Evolutionary conservation across 768 basidiomycete species (phyloP).

Genomic region (Amanita inopinata): DNA sequence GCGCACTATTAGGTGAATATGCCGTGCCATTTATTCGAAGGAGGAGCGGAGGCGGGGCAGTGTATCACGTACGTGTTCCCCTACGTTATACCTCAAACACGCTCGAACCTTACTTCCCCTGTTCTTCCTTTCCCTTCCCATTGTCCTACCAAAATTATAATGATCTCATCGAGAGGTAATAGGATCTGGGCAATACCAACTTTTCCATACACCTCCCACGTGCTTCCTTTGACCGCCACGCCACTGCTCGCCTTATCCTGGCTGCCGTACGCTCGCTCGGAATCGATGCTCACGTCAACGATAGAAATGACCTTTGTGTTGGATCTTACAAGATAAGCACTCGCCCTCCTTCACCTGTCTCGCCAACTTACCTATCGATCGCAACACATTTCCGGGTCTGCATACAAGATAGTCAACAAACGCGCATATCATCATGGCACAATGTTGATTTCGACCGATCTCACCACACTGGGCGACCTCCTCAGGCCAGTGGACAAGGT

Average conservation of each 20-base stretch:
- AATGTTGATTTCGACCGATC: constrained; percentile 84
- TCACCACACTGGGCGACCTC: constrained; percentile 63
- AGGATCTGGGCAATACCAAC: constrained; percentile 98
- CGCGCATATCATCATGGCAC: constrained; percentile 98
- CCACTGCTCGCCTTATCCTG: constrained; percentile 69
- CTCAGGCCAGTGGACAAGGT: constrained; percentile 57
- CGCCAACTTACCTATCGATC: constrained; percentile 7
- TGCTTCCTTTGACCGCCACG: constrained; percentile 64
- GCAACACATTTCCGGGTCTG: constrained; percentile 87
- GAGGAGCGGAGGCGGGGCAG: constrained; percentile 89
- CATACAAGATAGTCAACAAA: constrained; percentile 87
- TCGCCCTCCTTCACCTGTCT: constrained; percentile 3
- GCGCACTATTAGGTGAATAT: background rate
- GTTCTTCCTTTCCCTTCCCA: background rate
- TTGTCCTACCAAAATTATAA: no score
- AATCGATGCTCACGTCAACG: constrained; percentile 72
- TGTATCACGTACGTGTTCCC: constrained; percentile 81
- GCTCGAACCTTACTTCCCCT: background rate
- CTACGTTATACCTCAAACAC: background rate
- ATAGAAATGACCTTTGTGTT: constrained; percentile 86
- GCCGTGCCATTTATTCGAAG: constrained; percentile 74
- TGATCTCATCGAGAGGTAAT: background rate
- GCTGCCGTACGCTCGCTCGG: constrained; percentile 70
- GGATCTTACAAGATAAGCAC: constrained; percentile 79
- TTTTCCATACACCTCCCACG: constrained; percentile 91